Evolutionary conservation across 208 protist genomes (phyloP).

Genomic region (Jaenimonas drosophilae): DNA sequence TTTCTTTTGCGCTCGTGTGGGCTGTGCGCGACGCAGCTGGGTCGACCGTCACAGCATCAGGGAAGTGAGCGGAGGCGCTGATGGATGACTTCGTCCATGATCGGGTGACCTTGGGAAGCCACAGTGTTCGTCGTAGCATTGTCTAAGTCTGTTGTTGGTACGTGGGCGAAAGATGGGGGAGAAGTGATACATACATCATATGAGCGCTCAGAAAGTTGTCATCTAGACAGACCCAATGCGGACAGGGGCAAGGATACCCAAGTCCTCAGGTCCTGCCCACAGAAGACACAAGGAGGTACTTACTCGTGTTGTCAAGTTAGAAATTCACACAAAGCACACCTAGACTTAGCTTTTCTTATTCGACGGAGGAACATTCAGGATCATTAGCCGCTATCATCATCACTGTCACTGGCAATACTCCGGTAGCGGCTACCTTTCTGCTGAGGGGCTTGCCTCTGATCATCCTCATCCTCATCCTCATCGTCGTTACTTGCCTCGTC

Average conservation of each 20-base stretch:
- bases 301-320: no score
- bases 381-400: no score
- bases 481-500: slow-evolving; percentile 10
- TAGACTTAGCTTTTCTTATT: no score
- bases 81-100: slow-evolving; percentile 66
- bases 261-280: no score
- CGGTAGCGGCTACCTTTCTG: neutral
- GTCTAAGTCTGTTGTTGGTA: neutral
- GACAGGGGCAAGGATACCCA: no score
- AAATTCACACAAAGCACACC: no score
- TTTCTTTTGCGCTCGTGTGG: slow-evolving; percentile 50
- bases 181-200: no score
- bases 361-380: no score
- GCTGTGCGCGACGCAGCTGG: slow-evolving; percentile 29
- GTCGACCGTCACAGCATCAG: slow-evolving; percentile 42
- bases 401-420: neutral
- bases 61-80: slow-evolving; percentile 59
- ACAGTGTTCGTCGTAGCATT: slow-evolving; percentile 53
- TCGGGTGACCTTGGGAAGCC: slow-evolving; percentile 44
- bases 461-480: slow-evolving; percentile 3
- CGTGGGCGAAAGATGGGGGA: no score
- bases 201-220: no score
- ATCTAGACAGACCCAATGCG: no score
- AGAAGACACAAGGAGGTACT: no score
- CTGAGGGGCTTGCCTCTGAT: neutral